Percentiles rank a stretch among this genome's conserved stretches.
phyloP scores from a whole-genome alignment of 2,329 filamentous ascomycete species.

The Calonectria hawksworthii region DNA sequence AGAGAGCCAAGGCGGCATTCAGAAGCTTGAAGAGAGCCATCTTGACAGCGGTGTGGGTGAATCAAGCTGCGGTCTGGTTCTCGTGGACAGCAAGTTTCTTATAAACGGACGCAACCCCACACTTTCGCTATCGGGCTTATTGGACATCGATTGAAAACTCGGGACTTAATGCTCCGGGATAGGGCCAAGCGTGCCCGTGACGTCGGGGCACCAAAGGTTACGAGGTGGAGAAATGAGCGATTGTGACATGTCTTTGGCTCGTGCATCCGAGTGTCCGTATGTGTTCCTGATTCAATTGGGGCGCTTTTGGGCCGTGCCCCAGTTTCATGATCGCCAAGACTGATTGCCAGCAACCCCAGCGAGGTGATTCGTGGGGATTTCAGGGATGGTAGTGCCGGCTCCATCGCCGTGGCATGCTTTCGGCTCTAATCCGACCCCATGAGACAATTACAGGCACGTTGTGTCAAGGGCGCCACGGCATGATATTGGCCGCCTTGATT shows the following conservation, averaged over 20 bases:
- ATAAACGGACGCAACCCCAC: not conserved
- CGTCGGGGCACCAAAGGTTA: not conserved
- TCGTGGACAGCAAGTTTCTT: not conserved
- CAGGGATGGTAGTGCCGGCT: not conserved
- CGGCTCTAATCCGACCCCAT: not conserved
- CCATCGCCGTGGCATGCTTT: not conserved
- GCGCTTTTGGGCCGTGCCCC: conserved; percentile 4
- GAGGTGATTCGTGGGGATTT: conserved; percentile 16
- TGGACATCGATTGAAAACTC: not conserved
- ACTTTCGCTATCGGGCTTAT: not conserved
- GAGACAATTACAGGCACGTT: not conserved
- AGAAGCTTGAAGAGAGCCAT: not conserved
- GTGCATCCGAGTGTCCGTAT: not conserved
- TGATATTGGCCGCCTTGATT: not conserved
- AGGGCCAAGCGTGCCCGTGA: not conserved
- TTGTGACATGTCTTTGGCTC: not conserved
- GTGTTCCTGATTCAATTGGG: not conserved
- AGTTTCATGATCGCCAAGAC: conserved; percentile 15
- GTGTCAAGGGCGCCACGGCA: not conserved
- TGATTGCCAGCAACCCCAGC: not conserved
- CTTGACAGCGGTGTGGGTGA: not conserved
- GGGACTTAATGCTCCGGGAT: not conserved
- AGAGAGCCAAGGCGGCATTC: not conserved
- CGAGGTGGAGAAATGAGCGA: not conserved
- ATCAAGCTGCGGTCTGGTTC: not conserved